These are phyloP conservation scores for Pyrus bretschneideri DNA, from an alignment of 306 rosid genomes.

Conservation along the genomic window DNA sequence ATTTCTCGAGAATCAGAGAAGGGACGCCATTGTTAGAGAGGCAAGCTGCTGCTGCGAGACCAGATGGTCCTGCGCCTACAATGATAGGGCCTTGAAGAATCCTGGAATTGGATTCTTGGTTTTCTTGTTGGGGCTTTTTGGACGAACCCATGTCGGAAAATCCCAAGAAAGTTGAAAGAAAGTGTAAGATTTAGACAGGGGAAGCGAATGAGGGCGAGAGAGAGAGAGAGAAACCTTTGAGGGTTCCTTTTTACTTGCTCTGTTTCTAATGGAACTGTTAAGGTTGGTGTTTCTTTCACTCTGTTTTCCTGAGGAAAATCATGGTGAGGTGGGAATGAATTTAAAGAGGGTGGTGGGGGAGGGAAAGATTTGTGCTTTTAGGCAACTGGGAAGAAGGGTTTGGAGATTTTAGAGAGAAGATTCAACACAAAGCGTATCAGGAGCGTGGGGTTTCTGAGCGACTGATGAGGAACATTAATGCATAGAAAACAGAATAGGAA, in stretches of 20 bases:
- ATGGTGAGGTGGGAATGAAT: neutral
- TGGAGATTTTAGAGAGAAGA: neutral
- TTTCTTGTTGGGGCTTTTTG: constrained; percentile 20
- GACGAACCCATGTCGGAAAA: constrained; percentile 50
- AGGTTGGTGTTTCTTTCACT: neutral
- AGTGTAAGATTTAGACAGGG: neutral
- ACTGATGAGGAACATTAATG: constrained; percentile 11
- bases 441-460: neutral
- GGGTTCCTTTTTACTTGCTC: constrained; percentile 6
- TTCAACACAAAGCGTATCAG: constrained; percentile 15
- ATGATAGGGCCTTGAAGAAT: constrained; percentile 69
- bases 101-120: constrained; percentile 10
- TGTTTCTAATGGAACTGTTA: constrained; percentile 6
- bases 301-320: neutral
- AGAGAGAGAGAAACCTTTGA: neutral
- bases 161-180: neutral
- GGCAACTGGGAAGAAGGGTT: neutral
- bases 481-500: constrained; percentile 1
- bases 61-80: constrained; percentile 95
- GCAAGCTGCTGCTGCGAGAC: constrained; percentile 81
- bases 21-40: constrained; percentile 49
- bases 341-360: neutral
- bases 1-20: constrained; percentile 52
- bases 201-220: neutral
- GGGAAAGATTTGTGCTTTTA: neutral